Percentiles rank a stretch among this genome's conserved stretches.
These are phyloP conservation scores for Trichomonas vaginalis DNA, from an alignment of 208 protist species.

Conservation along the genomic window DNA sequence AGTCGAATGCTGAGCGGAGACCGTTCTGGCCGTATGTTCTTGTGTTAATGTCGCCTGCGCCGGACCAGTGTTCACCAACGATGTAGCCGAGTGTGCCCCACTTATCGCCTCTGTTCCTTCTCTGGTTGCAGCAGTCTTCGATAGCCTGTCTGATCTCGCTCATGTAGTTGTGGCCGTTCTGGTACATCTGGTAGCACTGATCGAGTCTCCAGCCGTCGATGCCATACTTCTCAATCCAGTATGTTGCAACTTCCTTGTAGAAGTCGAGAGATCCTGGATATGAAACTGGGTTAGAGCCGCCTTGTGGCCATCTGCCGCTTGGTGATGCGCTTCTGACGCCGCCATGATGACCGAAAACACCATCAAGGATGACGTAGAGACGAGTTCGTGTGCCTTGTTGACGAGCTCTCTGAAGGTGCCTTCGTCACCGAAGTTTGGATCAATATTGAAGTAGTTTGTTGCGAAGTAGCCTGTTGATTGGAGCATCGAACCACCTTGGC, in stretches of 20 bases:
- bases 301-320: not conserved
- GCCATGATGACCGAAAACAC: not conserved
- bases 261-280: not conserved
- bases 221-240: not conserved
- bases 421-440: constrained; percentile 1
- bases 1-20: not conserved
- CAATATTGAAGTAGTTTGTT: not conserved
- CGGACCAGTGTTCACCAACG: not conserved
- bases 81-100: not conserved
- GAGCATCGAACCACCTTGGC: not conserved
- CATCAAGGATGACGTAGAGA: not conserved
- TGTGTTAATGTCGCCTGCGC: not conserved
- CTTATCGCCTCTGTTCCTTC: not conserved
- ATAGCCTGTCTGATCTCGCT: not conserved
- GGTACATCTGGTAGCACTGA: constrained; percentile 3
- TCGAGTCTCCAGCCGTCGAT: constrained; percentile 6
- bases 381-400: not conserved
- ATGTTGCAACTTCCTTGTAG: not conserved
- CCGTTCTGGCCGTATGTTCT: not conserved
- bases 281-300: not conserved
- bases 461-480: not conserved
- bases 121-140: not conserved
- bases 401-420: not conserved
- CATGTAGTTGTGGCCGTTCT: not conserved
- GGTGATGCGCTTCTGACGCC: not conserved